These are phyloP conservation scores for Acanthamoeba rhysodes DNA, from an alignment of 208 protist genomes.

Conservation along the genomic window DNA sequence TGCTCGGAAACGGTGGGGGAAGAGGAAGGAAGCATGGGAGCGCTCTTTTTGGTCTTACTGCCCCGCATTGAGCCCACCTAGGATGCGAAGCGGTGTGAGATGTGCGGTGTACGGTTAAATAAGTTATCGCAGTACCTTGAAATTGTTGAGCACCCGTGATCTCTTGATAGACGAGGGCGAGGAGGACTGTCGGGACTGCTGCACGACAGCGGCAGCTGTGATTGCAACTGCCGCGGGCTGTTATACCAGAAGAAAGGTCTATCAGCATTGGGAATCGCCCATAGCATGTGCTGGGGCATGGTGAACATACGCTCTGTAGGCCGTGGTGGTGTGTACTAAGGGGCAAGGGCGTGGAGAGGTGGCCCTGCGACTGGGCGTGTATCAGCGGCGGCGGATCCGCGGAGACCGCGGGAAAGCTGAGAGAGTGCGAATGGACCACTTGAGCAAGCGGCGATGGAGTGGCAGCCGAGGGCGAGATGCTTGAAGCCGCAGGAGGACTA, in stretches of 20 bases:
- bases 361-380: constrained; percentile 6
- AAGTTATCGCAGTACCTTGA: not conserved
- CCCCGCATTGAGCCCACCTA: constrained; percentile 29
- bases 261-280: not conserved
- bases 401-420: not conserved
- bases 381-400: not conserved
- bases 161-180: not conserved
- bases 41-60: not conserved
- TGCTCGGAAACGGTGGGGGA: not conserved
- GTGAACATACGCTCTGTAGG: not conserved
- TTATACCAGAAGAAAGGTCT: not conserved
- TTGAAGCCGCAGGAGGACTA: not conserved
- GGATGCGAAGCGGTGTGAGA: not conserved
- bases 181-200: not conserved
- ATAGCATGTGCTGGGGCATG: not conserved
- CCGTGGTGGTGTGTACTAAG: not conserved
- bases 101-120: not conserved
- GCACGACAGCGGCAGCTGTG: constrained; percentile 2
- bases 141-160: constrained; percentile 32
- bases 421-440: not conserved
- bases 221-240: not conserved
- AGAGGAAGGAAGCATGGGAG: not conserved
- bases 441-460: not conserved
- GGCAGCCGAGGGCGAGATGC: not conserved
- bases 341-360: not conserved